Evolutionary conservation across 2,329 filamentous ascomycete genomes (phyloP), one percentile per base, ranked within the genome.

Genomic region (Lachnellula suecica): DNA sequence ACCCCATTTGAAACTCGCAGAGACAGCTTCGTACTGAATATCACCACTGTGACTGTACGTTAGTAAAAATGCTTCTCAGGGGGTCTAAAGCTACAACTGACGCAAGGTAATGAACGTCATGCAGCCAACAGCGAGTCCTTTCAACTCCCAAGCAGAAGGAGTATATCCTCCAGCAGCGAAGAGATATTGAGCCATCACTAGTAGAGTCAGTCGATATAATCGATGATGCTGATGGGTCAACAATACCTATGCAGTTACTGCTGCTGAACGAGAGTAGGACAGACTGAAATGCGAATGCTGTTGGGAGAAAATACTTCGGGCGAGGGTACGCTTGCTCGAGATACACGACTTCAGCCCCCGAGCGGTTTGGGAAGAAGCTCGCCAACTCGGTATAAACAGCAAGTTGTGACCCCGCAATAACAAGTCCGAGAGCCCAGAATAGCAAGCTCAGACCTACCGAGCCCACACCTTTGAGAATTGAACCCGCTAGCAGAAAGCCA

Each of bases 251-350:
- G 0, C 83, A 76, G 64, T 88, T 88, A 37, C 82, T 81, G 58
- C 82, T 85, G 57, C 79, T 82, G 57, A 88, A 88, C 0, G 84
- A 86, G 3, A 88, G 69, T 1, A 85, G 65, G 2, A 88, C 81
- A 0, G 78, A 77, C 62, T 85, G 81, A 2, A 86, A 77, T 0
- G 85, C 85, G 63, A 85, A 88, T 0, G 82, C 74, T 0, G 81
- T 81, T 0, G 84, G 83, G 44, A 88, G 81, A 54, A 88, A 76
- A 62, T 82, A 85, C 49, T 74, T 78, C 0, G 85, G 85, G 1
- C 82, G 74, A 1, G 84, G 84, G 56, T 79, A 89, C 0, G 83
- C 81, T 61, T 88, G 85, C 59, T 88, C 85, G 0, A 88, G 74
- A 58, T 87, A 88, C 0, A 85, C 84, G 0, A 85, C 84, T 60